phyloP scores from a whole-genome alignment of 352 stramenopile species.

The Pythium rishiriense region DNA sequence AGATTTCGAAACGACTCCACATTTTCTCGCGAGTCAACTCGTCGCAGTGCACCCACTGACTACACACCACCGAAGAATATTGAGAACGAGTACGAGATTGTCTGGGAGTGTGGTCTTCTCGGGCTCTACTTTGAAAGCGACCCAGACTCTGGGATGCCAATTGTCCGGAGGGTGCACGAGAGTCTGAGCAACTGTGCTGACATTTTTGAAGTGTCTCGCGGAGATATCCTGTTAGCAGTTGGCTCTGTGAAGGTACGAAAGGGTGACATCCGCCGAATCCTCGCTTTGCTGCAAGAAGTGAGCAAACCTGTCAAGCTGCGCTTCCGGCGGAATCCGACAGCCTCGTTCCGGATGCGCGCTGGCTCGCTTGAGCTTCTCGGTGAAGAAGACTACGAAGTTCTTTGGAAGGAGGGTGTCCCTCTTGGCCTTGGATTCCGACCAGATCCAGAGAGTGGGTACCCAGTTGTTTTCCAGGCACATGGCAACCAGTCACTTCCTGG shows the following conservation, averaged over 20 bases:
- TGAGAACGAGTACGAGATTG: conserved; percentile 83
- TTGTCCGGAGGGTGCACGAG: conserved; percentile 85
- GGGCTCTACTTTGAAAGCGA: conserved; percentile 88
- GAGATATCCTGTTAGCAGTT: conserved; percentile 77
- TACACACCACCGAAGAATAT: conserved; percentile 72
- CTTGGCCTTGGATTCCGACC: conserved; percentile 82
- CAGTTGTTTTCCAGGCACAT: conserved; percentile 76
- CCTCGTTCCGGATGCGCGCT: conserved; percentile 66
- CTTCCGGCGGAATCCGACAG: conserved; percentile 74
- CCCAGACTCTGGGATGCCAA: conserved; percentile 74
- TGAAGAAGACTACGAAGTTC: conserved; percentile 86
- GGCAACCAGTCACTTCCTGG: conserved; percentile 74
- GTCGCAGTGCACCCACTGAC: conserved; percentile 46
- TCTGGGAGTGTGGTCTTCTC: conserved; percentile 84
- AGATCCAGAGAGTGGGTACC: conserved; percentile 70
- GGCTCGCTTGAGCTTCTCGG: conserved; percentile 73
- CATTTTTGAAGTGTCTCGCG: conserved; percentile 82
- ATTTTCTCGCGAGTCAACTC: conserved; percentile 54
- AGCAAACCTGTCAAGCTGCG: conserved; percentile 77
- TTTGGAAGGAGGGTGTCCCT: conserved; percentile 84
- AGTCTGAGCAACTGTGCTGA: conserved; percentile 86
- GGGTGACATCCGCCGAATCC: conserved; percentile 76
- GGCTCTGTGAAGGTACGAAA: conserved; percentile 79
- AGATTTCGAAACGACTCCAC: conserved; percentile 44
- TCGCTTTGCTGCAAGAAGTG: conserved; percentile 78